These are phyloP conservation scores for Neurospora sp. DNA, from an alignment of 495 filamentous ascomycete genomes.

Conservation along the genomic window DNA sequence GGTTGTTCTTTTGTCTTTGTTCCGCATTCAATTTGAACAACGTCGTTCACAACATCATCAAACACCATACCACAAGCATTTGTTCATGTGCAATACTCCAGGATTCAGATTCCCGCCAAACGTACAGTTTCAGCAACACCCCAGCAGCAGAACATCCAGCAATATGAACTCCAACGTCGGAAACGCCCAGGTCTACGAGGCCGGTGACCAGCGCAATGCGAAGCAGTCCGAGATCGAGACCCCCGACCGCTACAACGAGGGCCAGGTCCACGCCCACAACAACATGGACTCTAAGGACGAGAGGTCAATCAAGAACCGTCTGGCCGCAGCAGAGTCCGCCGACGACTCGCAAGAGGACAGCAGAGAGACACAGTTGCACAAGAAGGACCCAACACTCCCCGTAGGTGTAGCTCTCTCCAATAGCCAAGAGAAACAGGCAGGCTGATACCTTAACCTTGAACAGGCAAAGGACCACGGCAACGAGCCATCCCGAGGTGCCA, in stretches of 20 bases:
- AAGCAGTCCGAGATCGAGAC: constrained; percentile 45
- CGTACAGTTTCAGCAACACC: background rate
- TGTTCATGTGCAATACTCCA: background rate
- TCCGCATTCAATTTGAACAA: background rate
- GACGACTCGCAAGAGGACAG: constrained; percentile 24
- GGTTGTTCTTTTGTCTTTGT: background rate
- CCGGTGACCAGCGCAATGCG: constrained; percentile 59
- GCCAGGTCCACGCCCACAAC: constrained; percentile 52
- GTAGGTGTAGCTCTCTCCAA: constrained; percentile 33
- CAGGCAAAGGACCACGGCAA: constrained; percentile 65
- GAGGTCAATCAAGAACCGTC: constrained; percentile 67
- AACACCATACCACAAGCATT: background rate
- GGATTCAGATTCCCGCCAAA: background rate
- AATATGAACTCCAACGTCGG: constrained; percentile 29
- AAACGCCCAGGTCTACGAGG: constrained; percentile 31
- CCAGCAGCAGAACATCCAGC: background rate
- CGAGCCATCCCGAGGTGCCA: constrained; percentile 57
- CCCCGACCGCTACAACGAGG: constrained; percentile 53
- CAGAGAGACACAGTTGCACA: constrained; percentile 44
- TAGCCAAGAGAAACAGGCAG: background rate
- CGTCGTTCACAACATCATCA: background rate
- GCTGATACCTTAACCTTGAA: constrained; percentile 1
- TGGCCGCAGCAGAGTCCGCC: constrained; percentile 48
- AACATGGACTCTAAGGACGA: constrained; percentile 72
- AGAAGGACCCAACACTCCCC: constrained; percentile 58